A percentile compares a stretch with the other conserved stretches of the same genome.
Evolutionary conservation across 2,329 filamentous ascomycete species (phyloP).

Genomic region (Aspergillus cejpii): DNA sequence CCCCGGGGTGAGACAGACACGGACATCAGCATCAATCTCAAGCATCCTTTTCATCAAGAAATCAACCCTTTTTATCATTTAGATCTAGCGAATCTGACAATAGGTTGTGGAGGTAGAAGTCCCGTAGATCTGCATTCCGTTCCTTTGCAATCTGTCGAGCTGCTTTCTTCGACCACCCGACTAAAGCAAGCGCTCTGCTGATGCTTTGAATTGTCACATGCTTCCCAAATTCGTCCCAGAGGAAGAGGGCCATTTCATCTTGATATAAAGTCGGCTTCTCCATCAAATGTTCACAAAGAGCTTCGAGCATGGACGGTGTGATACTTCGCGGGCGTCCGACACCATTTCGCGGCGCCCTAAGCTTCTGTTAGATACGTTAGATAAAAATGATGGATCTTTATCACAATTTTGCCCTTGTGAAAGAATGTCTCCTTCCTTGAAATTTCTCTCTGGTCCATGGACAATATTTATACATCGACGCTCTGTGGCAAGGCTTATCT

Average conservation of each 20-base stretch:
- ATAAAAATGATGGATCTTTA: too few species aligned
- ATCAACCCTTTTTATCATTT: too few species aligned
- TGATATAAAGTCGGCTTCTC: slow-evolving; percentile 21
- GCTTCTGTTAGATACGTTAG: too few species aligned
- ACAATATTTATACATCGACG: too few species aligned
- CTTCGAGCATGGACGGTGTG: slow-evolving; percentile 19
- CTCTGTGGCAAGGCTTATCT: too few species aligned
- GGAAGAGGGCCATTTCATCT: slow-evolving; percentile 20
- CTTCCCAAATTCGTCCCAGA: slow-evolving; percentile 10
- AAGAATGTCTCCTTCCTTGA: too few species aligned
- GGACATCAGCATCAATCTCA: too few species aligned
- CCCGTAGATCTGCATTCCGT: slow-evolving; percentile 29
- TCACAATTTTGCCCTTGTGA: too few species aligned
- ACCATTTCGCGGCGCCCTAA: neutral
- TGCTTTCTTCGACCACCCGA: slow-evolving; percentile 18
- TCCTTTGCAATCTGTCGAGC: slow-evolving; percentile 27
- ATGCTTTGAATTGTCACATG: neutral
- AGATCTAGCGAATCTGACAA: too few species aligned
- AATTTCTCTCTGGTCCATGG: too few species aligned
- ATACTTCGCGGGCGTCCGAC: slow-evolving; percentile 18
- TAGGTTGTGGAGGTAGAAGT: slow-evolving; percentile 29
- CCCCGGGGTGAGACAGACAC: too few species aligned
- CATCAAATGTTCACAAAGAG: slow-evolving; percentile 19
- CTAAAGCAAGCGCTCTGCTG: neutral
- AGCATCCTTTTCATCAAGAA: too few species aligned